These are phyloP conservation scores for Pyrrhoderma lamaoense DNA, from an alignment of 1,284 basidiomycete genomes.

Conservation along the genomic window DNA sequence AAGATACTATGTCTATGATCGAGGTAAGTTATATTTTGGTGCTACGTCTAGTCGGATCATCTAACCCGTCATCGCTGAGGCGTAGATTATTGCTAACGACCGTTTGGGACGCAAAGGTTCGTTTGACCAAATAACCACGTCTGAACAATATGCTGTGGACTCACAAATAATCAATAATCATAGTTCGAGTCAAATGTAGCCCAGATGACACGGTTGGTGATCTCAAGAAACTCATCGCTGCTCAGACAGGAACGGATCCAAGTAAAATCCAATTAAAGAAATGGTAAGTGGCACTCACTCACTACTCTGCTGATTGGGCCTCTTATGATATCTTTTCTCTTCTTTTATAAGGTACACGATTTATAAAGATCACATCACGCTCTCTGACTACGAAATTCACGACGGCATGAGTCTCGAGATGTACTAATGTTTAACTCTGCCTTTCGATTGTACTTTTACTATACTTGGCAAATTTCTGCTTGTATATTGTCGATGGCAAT, in stretches of 20 bases:
- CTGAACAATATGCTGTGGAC: background rate
- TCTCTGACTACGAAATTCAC: slow-evolving; percentile 90
- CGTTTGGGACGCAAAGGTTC: slow-evolving; percentile 85
- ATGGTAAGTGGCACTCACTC: slow-evolving; percentile 52
- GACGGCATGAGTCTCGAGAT: slow-evolving; percentile 93
- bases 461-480: no score
- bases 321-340: background rate
- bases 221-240: slow-evolving; percentile 93
- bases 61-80: background rate
- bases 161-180: background rate
- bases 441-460: no score
- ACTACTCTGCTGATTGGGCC: background rate
- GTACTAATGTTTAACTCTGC: no score
- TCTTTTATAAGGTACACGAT: slow-evolving; percentile 66
- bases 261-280: slow-evolving; percentile 94
- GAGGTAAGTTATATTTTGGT: background rate
- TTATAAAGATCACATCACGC: slow-evolving; percentile 92
- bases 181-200: slow-evolving; percentile 89
- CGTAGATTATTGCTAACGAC: slow-evolving; percentile 8
- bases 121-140: background rate
- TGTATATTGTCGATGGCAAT: no score
- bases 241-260: slow-evolving; percentile 86
- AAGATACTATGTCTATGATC: slow-evolving; percentile 2
- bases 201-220: slow-evolving; percentile 96
- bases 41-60: background rate